phyloP scores from a whole-genome alignment of 192 early-diverging fungal genomes.

The Backusella tarrabulga region DNA sequence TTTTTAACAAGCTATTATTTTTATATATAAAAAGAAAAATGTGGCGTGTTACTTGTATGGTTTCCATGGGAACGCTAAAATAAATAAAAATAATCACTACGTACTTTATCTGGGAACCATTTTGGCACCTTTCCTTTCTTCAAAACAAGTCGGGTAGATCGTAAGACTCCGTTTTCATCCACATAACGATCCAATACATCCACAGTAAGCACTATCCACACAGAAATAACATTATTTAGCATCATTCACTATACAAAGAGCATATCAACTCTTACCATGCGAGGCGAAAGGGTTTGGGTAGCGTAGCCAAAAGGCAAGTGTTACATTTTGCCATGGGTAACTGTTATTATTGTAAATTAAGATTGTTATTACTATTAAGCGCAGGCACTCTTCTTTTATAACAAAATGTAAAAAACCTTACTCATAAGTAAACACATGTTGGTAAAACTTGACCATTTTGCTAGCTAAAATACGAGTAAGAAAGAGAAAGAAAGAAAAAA shows the following conservation, averaged over 20 bases:
- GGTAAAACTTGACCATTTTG: constrained; percentile 82
- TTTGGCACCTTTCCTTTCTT: constrained; percentile 89
- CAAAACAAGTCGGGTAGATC: constrained; percentile 85
- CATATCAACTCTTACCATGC: constrained; percentile 49
- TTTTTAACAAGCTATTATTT: constrained; percentile 67
- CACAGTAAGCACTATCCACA: constrained; percentile 64
- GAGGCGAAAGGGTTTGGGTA: constrained; percentile 98
- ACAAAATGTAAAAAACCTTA: constrained; percentile 40
- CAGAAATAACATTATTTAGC: background rate
- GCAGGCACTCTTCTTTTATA: background rate
- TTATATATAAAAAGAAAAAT: background rate
- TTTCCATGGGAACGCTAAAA: constrained; percentile 5
- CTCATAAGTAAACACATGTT: constrained; percentile 73
- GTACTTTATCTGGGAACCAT: constrained; percentile 74
- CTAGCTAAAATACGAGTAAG: background rate
- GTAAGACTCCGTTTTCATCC: constrained; percentile 77
- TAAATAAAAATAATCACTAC: constrained; percentile 1
- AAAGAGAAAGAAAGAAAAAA: background rate
- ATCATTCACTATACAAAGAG: background rate
- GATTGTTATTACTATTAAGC: background rate
- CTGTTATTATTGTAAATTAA: background rate
- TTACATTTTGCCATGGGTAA: constrained; percentile 81
- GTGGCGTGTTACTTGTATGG: background rate
- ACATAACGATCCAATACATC: constrained; percentile 92
- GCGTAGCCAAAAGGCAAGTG: constrained; percentile 87